phyloP scores from a whole-genome alignment of 345 rosid species.

The Melaleuca quinquenervia region DNA sequence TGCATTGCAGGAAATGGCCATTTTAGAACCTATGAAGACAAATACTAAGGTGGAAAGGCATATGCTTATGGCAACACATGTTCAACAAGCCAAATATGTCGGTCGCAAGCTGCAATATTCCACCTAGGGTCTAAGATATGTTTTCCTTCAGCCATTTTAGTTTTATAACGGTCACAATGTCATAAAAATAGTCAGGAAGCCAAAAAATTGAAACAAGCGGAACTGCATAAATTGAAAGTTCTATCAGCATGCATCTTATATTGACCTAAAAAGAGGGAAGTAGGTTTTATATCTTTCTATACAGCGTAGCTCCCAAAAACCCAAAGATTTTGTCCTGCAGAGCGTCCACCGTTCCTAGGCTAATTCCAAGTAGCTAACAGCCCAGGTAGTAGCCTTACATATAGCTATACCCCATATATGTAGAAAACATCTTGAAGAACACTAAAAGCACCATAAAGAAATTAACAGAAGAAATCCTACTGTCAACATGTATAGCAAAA shows the following conservation, averaged over 20 bases:
- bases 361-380: not conserved
- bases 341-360: not conserved
- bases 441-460: not conserved
- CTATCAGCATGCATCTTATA: not conserved
- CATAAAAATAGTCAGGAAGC: not conserved
- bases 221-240: not conserved
- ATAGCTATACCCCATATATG: not conserved
- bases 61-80: not conserved
- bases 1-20: constrained; percentile 8
- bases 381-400: not conserved
- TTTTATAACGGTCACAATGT: not conserved
- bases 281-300: not conserved
- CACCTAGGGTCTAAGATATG: not conserved
- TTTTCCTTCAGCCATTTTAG: not conserved
- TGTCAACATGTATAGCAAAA: not conserved
- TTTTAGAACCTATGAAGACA: not conserved
- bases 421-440: not conserved
- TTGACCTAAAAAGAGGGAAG: not conserved
- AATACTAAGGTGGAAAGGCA: not conserved
- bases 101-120: not conserved
- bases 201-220: not conserved
- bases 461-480: not conserved
- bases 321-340: not conserved
- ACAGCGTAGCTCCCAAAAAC: not conserved
- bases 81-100: not conserved